phyloP scores from a whole-genome alignment of 768 basidiomycete species.

The Panellus pusillus region DNA sequence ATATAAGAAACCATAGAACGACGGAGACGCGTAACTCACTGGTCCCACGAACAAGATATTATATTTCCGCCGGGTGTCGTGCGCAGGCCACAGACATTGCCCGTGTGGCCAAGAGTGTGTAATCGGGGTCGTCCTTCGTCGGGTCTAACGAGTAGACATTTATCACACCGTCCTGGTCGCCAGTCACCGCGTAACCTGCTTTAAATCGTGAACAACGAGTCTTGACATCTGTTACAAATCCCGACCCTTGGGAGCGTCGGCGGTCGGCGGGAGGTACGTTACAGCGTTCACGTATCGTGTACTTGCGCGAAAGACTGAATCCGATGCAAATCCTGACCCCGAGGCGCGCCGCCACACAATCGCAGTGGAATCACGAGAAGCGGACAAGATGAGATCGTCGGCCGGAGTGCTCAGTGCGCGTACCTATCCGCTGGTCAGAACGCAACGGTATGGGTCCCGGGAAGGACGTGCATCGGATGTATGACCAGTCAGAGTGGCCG shows the following conservation, averaged over 20 bases:
- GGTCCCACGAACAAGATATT: constrained; percentile 97
- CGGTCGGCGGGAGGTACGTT: constrained; percentile 69
- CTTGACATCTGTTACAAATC: constrained; percentile 18
- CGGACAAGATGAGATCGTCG: constrained; percentile 78
- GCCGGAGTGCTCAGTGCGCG: constrained; percentile 78
- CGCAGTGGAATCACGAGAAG: constrained; percentile 89
- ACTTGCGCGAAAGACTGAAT: constrained; percentile 59
- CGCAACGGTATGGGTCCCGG: constrained; percentile 10
- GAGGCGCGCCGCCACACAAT: constrained; percentile 74
- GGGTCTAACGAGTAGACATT: constrained; percentile 71
- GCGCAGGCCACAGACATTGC: constrained; percentile 87
- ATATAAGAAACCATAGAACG: neutral
- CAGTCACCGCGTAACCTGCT: constrained; percentile 81
- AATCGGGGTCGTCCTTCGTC: constrained; percentile 70
- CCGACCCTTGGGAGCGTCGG: constrained; percentile 62
- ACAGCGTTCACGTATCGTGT: constrained; percentile 81
- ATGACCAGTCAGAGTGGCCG: constrained; percentile 69
- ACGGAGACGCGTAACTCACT: constrained; percentile 46
- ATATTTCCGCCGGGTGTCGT: constrained; percentile 69
- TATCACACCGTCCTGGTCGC: constrained; percentile 87
- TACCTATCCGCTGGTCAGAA: constrained; percentile 54
- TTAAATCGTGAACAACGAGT: constrained; percentile 20
- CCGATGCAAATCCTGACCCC: constrained; percentile 52
- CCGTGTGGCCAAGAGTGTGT: constrained; percentile 81
- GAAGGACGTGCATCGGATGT: constrained; percentile 65